Evolutionary conservation across 192 early-diverging fungal species (phyloP).

Genomic region (Coemansia sp.): DNA sequence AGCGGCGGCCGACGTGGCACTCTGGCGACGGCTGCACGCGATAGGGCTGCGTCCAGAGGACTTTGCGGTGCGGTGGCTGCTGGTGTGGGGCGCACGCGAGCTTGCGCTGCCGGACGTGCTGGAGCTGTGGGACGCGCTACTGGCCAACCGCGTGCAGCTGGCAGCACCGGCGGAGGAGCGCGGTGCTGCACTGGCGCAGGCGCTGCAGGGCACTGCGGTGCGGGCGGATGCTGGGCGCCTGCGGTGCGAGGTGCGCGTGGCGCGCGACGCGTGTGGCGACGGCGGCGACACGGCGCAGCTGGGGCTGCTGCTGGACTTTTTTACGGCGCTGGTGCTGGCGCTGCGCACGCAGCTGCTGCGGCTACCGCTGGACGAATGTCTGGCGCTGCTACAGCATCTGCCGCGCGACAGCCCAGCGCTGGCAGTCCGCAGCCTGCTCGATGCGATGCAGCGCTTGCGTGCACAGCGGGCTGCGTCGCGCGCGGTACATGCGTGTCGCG

Average conservation of each 20-base stretch:
- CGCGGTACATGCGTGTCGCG: constrained; percentile 12
- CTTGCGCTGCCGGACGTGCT: constrained; percentile 76
- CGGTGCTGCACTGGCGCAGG: neutral
- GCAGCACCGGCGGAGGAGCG: neutral
- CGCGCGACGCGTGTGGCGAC: constrained; percentile 23
- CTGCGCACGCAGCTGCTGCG: constrained; percentile 57
- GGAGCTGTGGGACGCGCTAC: constrained; percentile 74
- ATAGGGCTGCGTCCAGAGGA: constrained; percentile 69
- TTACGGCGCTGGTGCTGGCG: constrained; percentile 70
- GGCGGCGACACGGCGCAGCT: constrained; percentile 37
- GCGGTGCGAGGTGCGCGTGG: constrained; percentile 25
- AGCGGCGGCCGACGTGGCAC: constrained; percentile 55
- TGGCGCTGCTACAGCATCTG: constrained; percentile 54
- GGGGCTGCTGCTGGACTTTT: constrained; percentile 74
- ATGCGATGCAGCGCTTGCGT: constrained; percentile 3
- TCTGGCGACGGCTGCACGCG: constrained; percentile 63
- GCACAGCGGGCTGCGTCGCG: constrained; percentile 1
- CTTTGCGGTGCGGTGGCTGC: constrained; percentile 82
- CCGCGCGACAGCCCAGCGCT: constrained; percentile 51
- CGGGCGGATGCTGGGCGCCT: constrained; percentile 22
- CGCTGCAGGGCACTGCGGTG: constrained; percentile 1
- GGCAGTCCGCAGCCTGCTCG: constrained; percentile 10
- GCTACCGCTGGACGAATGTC: constrained; percentile 59
- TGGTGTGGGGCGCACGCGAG: constrained; percentile 73
- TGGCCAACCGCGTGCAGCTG: constrained; percentile 61